Evolutionary conservation across 495 filamentous ascomycete genomes (phyloP).

Genomic region (Daldinia decipiens): DNA sequence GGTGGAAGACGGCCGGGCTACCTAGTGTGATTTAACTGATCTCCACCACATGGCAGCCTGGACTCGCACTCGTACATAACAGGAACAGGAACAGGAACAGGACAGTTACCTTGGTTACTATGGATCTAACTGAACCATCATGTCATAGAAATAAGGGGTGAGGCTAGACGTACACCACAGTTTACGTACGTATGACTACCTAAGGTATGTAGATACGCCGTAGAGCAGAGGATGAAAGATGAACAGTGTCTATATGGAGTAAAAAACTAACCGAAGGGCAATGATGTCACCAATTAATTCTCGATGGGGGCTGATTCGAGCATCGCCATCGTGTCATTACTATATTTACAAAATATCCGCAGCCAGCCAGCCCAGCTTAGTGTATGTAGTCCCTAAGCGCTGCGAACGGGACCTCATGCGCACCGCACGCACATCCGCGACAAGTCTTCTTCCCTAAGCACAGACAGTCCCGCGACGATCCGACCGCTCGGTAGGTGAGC

Average conservation of each 20-base stretch:
- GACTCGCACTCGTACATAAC: not conserved
- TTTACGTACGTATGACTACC: not conserved
- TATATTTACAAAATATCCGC: constrained; percentile 4
- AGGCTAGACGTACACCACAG: constrained; percentile 16
- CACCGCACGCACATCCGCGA: not conserved
- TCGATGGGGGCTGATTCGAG: constrained; percentile 2
- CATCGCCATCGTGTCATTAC: constrained; percentile 5
- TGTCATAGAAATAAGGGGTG: not conserved
- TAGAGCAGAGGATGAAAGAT: not conserved
- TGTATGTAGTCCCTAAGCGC: not conserved
- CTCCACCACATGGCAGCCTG: not conserved
- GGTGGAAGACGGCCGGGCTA: not conserved
- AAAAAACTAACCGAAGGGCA: not conserved
- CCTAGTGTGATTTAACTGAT: constrained; percentile 3
- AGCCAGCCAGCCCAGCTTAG: not conserved
- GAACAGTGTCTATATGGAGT: not conserved
- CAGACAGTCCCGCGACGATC: not conserved
- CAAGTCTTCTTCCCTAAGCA: not conserved
- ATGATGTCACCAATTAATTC: constrained; percentile 9
- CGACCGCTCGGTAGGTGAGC: not conserved
- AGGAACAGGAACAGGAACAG: not conserved
- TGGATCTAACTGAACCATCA: not conserved
- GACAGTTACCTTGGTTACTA: not conserved
- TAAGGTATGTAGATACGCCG: not conserved
- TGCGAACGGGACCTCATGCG: not conserved